Evolutionary conservation across 331 rosid genomes (phyloP), one percentile per base, ranked within the genome.

Genomic region (Quercus lobata): DNA sequence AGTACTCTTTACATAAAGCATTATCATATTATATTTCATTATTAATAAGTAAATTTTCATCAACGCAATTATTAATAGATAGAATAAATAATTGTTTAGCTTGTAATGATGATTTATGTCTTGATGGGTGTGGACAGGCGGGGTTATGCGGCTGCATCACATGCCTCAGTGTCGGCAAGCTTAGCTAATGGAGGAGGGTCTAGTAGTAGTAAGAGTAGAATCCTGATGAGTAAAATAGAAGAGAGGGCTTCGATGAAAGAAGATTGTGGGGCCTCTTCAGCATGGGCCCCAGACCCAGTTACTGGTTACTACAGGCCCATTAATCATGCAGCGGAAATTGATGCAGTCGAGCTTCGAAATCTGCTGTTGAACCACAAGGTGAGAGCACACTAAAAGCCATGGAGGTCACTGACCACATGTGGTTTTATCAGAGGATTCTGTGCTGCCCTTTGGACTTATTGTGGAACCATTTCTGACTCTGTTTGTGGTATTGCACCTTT

Each of bases 281-380:
- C 84, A 9, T 86, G 91, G 94, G 85, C 63, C 72, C 90, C 91
- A 0, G 90, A 89, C 60, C 92, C 95, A 11, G 82, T 78, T 0
- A 85, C 87, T 5, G 94, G 94, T 14, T 87, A 78, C 70, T 82
- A 89, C 53, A 83, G 88, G 77, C 91, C 95, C 72, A 79, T 72
- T 35, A 80, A 74, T 57, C 83, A n/a, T 18, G 12, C 61, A 3
- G 27, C 81, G 19, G 86, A 84, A 55, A 82, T 84, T 32, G 91
- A 91, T 79, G 89, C 90, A 24, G 89, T 74, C 27, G 88, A 85
- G 85, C 91, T 91, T 44, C 86, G 89, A 24, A 22, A 60, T 15
- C 80, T 80, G 84, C 83, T 90, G 11, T 74, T 87, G 86, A 87
- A 78, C 63, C 83, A 37, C 73, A 82, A 54, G 55, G 58, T 60